Conservation (phyloP, 768 basidiomycete genomes). For the Russula sp. region DNA sequence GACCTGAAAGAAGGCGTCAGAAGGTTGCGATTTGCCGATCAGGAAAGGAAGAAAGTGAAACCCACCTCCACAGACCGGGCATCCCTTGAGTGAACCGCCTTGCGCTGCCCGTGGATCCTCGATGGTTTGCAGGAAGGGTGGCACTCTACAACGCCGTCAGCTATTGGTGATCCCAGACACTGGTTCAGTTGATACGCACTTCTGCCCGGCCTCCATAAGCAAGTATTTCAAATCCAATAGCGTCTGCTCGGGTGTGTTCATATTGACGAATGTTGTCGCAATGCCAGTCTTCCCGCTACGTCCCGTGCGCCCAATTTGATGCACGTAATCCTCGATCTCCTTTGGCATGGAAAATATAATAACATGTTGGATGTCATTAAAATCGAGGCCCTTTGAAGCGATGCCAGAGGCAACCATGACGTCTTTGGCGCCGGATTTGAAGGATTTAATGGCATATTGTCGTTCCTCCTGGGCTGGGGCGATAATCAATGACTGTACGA, state of each 20-base stretch:
- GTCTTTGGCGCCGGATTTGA: slow-evolving; percentile 96
- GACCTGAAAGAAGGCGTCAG: slow-evolving; percentile 47
- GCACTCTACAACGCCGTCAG: slow-evolving; percentile 58
- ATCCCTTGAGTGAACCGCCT: slow-evolving; percentile 78
- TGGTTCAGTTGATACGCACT: slow-evolving; percentile 50
- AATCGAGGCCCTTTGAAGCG: slow-evolving; percentile 97
- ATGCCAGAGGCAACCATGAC: slow-evolving; percentile 99
- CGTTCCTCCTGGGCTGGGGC: slow-evolving; percentile 90
- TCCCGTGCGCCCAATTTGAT: slow-evolving; percentile 98
- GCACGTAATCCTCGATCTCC: slow-evolving; percentile 99
- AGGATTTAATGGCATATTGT: slow-evolving; percentile 97
- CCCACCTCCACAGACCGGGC: slow-evolving; percentile 92
- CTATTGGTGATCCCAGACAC: not conserved
- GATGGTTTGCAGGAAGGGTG: slow-evolving; percentile 84
- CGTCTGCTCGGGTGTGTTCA: slow-evolving; percentile 96
- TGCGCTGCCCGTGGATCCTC: slow-evolving; percentile 86
- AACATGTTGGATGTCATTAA: slow-evolving; percentile 98
- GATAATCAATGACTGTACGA: slow-evolving; percentile 1
- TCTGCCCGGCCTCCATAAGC: slow-evolving; percentile 95
- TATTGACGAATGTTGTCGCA: slow-evolving; percentile 98
- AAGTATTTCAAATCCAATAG: slow-evolving; percentile 95
- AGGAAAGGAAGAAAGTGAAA: slow-evolving; percentile 4
- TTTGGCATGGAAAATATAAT: slow-evolving; percentile 99
- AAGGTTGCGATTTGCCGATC: not conserved
- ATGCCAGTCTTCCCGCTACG: slow-evolving; percentile 98